A percentile compares a stretch with the other conserved stretches of the same genome.
Evolutionary conservation across 148 eudicot genomes (phyloP).

Genomic region (Polygonum aviculare): DNA sequence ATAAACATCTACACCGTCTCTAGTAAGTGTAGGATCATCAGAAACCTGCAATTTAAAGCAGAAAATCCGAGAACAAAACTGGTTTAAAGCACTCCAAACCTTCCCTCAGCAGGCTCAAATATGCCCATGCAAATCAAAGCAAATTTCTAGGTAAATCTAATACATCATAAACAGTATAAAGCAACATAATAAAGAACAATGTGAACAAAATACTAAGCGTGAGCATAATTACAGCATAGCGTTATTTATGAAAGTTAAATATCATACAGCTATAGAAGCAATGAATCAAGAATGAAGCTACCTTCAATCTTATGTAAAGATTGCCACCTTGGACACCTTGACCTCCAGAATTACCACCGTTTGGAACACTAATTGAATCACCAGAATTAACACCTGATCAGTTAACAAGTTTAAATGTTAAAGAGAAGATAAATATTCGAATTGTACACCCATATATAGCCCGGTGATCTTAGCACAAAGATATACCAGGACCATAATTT

Average conservation of each 20-base stretch:
- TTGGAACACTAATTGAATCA: slow-evolving; percentile 73
- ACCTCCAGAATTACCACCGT: slow-evolving; percentile 83
- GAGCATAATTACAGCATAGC: not conserved
- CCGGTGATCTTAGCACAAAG: not conserved
- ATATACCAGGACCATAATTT: not conserved
- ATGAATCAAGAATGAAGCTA: slow-evolving; percentile 7
- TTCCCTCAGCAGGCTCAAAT: not conserved
- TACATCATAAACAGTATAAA: not conserved
- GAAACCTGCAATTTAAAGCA: slow-evolving; percentile 47
- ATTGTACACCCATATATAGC: not conserved
- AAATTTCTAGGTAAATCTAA: not conserved
- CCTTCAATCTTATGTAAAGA: slow-evolving; percentile 72
- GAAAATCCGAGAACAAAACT: not conserved
- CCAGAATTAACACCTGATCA: slow-evolving; percentile 75
- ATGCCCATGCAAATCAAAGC: slow-evolving; percentile 1
- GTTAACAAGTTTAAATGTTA: slow-evolving; percentile 10
- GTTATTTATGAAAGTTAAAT: not conserved
- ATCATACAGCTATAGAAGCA: not conserved
- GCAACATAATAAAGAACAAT: not conserved
- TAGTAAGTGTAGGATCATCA: slow-evolving; percentile 50
- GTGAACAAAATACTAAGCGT: not conserved
- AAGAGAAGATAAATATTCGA: not conserved
- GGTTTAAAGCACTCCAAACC: slow-evolving; percentile 7
- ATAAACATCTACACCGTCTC: slow-evolving; percentile 70
- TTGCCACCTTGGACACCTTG: slow-evolving; percentile 58